These are phyloP conservation scores for Letharia lupina DNA, from an alignment of 495 filamentous ascomycete genomes.

Conservation along the genomic window DNA sequence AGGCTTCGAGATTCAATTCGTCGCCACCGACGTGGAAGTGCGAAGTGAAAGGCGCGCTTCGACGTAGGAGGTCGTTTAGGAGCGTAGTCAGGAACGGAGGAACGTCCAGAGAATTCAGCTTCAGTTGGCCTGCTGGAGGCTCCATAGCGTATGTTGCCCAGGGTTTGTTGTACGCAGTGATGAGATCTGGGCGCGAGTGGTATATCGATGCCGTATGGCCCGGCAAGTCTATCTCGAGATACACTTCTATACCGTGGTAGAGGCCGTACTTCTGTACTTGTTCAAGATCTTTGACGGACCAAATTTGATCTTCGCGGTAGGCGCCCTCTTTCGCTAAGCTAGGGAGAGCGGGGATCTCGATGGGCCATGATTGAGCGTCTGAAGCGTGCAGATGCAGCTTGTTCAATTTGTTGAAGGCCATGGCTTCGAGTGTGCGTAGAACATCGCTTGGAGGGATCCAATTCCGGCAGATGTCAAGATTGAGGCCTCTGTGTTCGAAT, in stretches of 20 bases:
- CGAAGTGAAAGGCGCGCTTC: slow-evolving; percentile 51
- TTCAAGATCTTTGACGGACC: slow-evolving; percentile 52
- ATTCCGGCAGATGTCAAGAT: slow-evolving; percentile 62
- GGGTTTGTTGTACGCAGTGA: slow-evolving; percentile 56
- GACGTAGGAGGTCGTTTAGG: slow-evolving; percentile 61
- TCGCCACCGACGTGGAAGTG: slow-evolving; percentile 81
- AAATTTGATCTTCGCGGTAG: slow-evolving; percentile 51
- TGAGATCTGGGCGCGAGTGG: slow-evolving; percentile 58
- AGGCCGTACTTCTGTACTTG: slow-evolving; percentile 56
- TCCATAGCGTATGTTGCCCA: slow-evolving; percentile 61
- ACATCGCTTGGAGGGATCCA: slow-evolving; percentile 58
- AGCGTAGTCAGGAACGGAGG: slow-evolving; percentile 58
- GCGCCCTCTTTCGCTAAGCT: slow-evolving; percentile 59
- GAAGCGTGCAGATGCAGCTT: slow-evolving; percentile 67
- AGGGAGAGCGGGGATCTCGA: slow-evolving; percentile 64
- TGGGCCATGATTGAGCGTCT: slow-evolving; percentile 74
- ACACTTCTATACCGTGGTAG: slow-evolving; percentile 59
- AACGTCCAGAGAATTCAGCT: slow-evolving; percentile 58
- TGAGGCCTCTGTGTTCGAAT: slow-evolving; percentile 63
- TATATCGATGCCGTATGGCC: slow-evolving; percentile 62
- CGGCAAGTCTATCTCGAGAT: slow-evolving; percentile 72
- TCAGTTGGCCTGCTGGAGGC: slow-evolving; percentile 66
- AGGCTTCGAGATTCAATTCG: slow-evolving; percentile 67
- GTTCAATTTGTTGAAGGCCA: slow-evolving; percentile 72
- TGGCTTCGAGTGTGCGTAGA: slow-evolving; percentile 58